A percentile compares a stretch with the other conserved stretches of the same genome.
Evolutionary conservation across 2,329 filamentous ascomycete species (phyloP).

Genomic region (Penicillium corylophilum): DNA sequence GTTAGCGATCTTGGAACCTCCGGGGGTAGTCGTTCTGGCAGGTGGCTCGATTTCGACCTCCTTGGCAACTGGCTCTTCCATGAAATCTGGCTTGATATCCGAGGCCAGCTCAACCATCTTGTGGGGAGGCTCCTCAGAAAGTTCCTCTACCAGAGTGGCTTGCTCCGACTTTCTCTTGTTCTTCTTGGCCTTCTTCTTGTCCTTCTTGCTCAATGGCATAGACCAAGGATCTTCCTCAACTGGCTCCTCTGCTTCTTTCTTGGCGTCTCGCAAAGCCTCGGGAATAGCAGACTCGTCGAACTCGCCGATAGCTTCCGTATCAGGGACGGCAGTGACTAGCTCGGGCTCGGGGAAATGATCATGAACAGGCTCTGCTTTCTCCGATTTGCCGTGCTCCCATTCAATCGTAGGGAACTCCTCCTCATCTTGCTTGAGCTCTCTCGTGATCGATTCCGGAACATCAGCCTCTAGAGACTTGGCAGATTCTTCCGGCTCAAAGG

Average conservation of each 20-base stretch:
- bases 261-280: conserved; percentile 20
- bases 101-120: conserved; percentile 9
- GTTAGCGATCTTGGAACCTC: conserved; percentile 31
- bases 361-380: conserved; percentile 22
- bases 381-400: conserved; percentile 32
- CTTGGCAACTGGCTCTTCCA: conserved; percentile 14
- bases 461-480: conserved; percentile 8
- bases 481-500: conserved; percentile 6
- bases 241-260: conserved; percentile 3
- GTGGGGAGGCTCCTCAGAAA: conserved; percentile 7
- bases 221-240: conserved; percentile 13
- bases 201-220: conserved; percentile 23
- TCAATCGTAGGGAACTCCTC: conserved; percentile 40
- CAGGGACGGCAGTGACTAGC: conserved; percentile 20
- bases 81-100: conserved; percentile 1
- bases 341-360: conserved; percentile 25
- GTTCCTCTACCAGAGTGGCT: conserved; percentile 8
- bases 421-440: conserved; percentile 23
- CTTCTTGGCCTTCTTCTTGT: conserved; percentile 31
- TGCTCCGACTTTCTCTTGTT: conserved; percentile 30
- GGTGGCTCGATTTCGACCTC: conserved; percentile 22
- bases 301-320: conserved; percentile 25
- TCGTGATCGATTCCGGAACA: neutral
- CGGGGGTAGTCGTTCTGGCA: conserved; percentile 18
- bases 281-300: conserved; percentile 29